phyloP scores from a whole-genome alignment of 441 rosid genomes.

The Erodium chrysanthum region DNA sequence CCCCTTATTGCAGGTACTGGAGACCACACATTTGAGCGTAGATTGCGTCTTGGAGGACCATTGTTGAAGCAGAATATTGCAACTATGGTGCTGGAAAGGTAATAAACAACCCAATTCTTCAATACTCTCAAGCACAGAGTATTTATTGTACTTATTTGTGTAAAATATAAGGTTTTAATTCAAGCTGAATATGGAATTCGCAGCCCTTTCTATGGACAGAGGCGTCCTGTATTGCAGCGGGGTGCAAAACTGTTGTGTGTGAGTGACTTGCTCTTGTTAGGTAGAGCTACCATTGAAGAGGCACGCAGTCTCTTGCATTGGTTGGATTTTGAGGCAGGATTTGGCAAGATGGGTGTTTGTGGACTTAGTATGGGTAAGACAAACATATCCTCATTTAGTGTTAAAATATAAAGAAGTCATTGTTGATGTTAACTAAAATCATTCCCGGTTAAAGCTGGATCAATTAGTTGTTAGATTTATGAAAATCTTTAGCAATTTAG shows the following conservation, averaged over 20 bases:
- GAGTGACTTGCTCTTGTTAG: constrained; percentile 86
- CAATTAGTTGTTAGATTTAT: background rate
- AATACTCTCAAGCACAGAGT: constrained; percentile 11
- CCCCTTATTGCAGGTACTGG: constrained; percentile 65
- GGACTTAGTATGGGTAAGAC: constrained; percentile 96
- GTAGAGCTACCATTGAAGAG: constrained; percentile 91
- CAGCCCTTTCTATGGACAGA: constrained; percentile 92
- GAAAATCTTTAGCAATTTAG: constrained; percentile 8
- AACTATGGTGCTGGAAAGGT: constrained; percentile 97
- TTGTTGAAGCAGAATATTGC: constrained; percentile 79
- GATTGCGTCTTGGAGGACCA: constrained; percentile 88
- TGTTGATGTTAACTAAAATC: background rate
- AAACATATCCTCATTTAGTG: background rate
- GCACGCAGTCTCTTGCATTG: constrained; percentile 80
- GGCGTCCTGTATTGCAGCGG: constrained; percentile 77
- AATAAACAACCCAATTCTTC: constrained; percentile 13
- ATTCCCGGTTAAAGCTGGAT: too few relatives aligned
- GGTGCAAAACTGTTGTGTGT: constrained; percentile 89
- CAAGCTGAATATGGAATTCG: constrained; percentile 26
- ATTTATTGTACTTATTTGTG: constrained; percentile 17
- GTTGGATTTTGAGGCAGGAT: constrained; percentile 75
- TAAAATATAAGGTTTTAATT: constrained; percentile 18
- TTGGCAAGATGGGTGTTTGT: constrained; percentile 88
- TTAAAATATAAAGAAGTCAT: background rate
- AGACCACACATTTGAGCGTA: constrained; percentile 74